Evolutionary conservation across 2,329 filamentous ascomycete species (phyloP), one percentile per base, ranked within the genome.

Genomic region (Daldinia sp.): DNA sequence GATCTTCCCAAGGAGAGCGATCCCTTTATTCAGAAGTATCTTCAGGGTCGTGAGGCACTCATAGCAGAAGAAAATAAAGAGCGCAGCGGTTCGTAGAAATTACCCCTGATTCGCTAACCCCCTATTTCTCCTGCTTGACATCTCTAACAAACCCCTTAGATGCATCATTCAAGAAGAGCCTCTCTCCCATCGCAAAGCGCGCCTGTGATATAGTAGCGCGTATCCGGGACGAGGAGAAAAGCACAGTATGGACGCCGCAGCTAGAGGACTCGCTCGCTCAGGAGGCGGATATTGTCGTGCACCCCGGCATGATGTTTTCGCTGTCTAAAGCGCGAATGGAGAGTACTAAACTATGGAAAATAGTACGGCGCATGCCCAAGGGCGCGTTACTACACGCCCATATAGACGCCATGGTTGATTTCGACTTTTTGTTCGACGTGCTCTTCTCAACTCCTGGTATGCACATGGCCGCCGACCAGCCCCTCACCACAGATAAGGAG

Each of bases 291-390:
- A 84, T 87, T 63, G 86, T 87, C 68, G 80, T 94, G 51, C 92
- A 91, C 74, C 93, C 93, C 0, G 94, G 94, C 9, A 96, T 97
- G 90, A 95, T 96, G 91, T 97, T 97, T 78, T 89, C 86, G 32
- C 83, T 94, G 32, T 93, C 93, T 70, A 94, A 93, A 77, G 85
- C 88, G n/a, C 87, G 87, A 34, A 96, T 97, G 87, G 92, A 96
- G 77, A 83, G 83, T 69, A 96, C 92, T 11, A 88, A 88, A 72
- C 82, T 97, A 21, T 98, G 93, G 93, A 84, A 87, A 67, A 95
- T 97, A 70, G 85, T 97, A 13, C 86, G 89, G 61, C 85, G 82
- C 67, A 93, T 98, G 91, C 94, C 94, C 25, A 98, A 98, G 76
- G 95, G 94, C 10, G 84, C 89, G 7, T 81, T 96, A 27, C 79